Percentiles rank a stretch among this genome's conserved stretches.
phyloP scores from a whole-genome alignment of 140 eudicot genomes.

The Ambrosia hybrid region DNA sequence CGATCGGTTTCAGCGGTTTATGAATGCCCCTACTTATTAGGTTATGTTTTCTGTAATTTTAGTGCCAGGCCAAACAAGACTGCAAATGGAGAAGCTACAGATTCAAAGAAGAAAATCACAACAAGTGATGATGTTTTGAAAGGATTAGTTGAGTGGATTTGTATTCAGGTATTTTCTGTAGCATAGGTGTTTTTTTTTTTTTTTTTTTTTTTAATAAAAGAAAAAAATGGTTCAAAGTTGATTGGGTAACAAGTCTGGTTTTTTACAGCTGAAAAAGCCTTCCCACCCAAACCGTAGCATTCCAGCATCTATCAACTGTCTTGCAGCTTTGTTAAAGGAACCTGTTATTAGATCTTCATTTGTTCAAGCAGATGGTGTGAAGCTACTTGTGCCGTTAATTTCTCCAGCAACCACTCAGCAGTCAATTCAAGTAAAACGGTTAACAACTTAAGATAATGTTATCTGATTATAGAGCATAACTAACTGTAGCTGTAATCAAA shows the following conservation, averaged over 20 bases:
- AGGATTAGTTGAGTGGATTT: slow-evolving; percentile 90
- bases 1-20: too few relatives aligned
- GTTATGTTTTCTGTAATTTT: slow-evolving; percentile 13
- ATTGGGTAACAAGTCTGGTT: slow-evolving; percentile 13
- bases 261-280: slow-evolving; percentile 81
- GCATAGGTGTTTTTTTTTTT: not conserved
- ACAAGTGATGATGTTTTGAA: slow-evolving; percentile 73
- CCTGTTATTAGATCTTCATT: slow-evolving; percentile 78
- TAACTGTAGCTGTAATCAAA: slow-evolving; percentile 21
- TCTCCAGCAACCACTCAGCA: slow-evolving; percentile 97
- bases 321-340: slow-evolving; percentile 75
- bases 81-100: slow-evolving; percentile 56
- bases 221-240: not conserved
- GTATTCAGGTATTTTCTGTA: slow-evolving; percentile 68
- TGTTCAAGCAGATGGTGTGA: slow-evolving; percentile 94
- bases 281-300: slow-evolving; percentile 80
- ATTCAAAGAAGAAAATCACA: slow-evolving; percentile 67
- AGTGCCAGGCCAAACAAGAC: slow-evolving; percentile 69
- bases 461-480: not conserved
- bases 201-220: not conserved
- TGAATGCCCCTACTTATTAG: not conserved
- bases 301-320: slow-evolving; percentile 69
- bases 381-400: slow-evolving; percentile 83
- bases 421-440: slow-evolving; percentile 70
- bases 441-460: not conserved